Percentiles rank a stretch among this genome's conserved stretches.
Evolutionary conservation across 129 eudicot genomes (phyloP).

Genomic region (Tagetes patula): DNA sequence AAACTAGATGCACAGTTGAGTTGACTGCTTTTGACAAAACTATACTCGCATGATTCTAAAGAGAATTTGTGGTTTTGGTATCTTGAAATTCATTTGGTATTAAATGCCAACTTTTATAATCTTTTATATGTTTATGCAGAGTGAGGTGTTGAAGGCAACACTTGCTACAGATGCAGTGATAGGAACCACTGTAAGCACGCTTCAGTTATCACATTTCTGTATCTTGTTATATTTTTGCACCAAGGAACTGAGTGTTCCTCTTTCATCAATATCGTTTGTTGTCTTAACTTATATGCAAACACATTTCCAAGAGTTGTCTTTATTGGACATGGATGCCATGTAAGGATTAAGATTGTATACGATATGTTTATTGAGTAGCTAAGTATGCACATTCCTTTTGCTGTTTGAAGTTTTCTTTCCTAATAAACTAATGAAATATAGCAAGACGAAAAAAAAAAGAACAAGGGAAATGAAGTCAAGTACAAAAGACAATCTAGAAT

Average conservation of each 20-base stretch:
- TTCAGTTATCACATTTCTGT: slow-evolving; percentile 12
- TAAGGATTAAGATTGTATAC: background rate
- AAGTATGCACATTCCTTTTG: background rate
- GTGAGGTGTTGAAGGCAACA: slow-evolving; percentile 89
- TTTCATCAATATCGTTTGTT: background rate
- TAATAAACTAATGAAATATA: background rate
- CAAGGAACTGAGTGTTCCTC: background rate
- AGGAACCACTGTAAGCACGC: slow-evolving; percentile 69
- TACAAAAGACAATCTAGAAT: background rate
- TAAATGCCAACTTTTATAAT: background rate
- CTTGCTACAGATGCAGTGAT: slow-evolving; percentile 99
- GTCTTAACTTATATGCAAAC: slow-evolving; percentile 1
- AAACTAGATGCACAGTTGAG: background rate
- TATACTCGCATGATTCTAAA: background rate
- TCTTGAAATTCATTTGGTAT: background rate
- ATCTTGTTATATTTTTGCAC: background rate
- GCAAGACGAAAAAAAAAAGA: background rate
- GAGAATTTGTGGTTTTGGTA: background rate
- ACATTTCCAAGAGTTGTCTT: background rate
- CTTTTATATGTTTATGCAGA: slow-evolving; percentile 38
- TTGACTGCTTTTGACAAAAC: slow-evolving; percentile 1
- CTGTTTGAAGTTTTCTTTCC: background rate
- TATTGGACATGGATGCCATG: background rate
- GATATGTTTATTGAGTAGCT: background rate
- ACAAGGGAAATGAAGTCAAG: background rate